A percentile compares a stretch with the other conserved stretches of the same genome.
Evolutionary conservation across 208 protist species (phyloP).

Genomic region (Eutreptiella sp.): DNA sequence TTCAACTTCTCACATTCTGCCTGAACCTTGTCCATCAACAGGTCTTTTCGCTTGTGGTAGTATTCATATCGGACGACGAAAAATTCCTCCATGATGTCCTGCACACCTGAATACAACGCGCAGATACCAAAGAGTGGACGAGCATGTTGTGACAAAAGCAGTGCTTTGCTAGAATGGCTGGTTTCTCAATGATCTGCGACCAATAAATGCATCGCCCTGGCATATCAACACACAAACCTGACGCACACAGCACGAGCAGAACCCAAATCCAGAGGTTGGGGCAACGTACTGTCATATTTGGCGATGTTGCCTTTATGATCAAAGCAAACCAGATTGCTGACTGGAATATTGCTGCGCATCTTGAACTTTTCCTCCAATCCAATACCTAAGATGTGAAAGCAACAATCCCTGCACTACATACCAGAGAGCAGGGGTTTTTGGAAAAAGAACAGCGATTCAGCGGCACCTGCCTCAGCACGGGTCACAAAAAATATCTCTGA

Average conservation of each 20-base stretch:
- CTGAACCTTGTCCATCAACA: slow-evolving; percentile 74
- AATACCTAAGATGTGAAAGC: background rate
- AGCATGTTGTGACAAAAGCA: too few relatives aligned
- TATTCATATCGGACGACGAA: slow-evolving; percentile 87
- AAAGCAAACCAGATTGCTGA: slow-evolving; percentile 97
- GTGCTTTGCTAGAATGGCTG: too few relatives aligned
- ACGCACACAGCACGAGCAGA: background rate
- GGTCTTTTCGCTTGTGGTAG: slow-evolving; percentile 93
- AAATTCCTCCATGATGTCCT: slow-evolving; percentile 94
- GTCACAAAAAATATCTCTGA: too few relatives aligned
- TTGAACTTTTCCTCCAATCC: slow-evolving; percentile 84
- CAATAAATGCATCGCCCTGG: too few relatives aligned
- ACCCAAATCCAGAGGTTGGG: slow-evolving; percentile 10
- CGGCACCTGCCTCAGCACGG: too few relatives aligned
- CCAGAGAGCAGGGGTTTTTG: background rate
- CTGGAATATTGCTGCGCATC: slow-evolving; percentile 71
- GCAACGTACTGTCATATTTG: too few relatives aligned
- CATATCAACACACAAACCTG: too few relatives aligned
- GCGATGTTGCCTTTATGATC: slow-evolving; percentile 85
- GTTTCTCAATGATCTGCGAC: too few relatives aligned
- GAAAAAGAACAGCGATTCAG: slow-evolving; percentile 19
- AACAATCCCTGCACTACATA: slow-evolving; percentile 29
- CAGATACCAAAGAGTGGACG: too few relatives aligned
- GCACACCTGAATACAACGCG: too few relatives aligned
- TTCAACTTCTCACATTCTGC: slow-evolving; percentile 76